Base-by-base conservation (phyloP, 495 filamentous ascomycete genomes). In the Xylaria grammica region DNA sequence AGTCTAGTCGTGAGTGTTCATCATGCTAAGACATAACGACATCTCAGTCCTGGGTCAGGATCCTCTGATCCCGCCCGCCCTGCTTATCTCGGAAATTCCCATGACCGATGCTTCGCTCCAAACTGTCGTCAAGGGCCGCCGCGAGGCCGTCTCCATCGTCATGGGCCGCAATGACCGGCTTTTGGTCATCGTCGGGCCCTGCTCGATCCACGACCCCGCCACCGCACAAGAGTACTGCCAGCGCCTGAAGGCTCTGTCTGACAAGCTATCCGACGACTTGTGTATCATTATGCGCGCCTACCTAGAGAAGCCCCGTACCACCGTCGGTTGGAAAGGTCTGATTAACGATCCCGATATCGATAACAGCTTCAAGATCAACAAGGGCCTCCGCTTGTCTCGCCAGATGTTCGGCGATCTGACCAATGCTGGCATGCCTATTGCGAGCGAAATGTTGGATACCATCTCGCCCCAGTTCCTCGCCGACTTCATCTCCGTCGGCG, bases 291-390 rank as follows among this genome's bases (percentile, higher is more conserved):
- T 99, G 95, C 91, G 95, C 64, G 93, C 95, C 74, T 99, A 99
- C 83, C 90, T 99, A 22, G 95, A 99, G 85, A 99, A 99, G 83
- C 95, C 95, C 30, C 89, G 95, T 44, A 99, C 95, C n/a, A 99
- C 95, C 1, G 95, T 99, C 38, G 95, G 95, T 69, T 99, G 95
- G 95, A 99, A 99, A 79, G 95, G 95, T 29, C 84, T 99, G 69
- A 97, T 99, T 83, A 99, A 99, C 78, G 95, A 99, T 72, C 95
- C 95, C 1, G 95, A 99, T 68, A 96, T 99, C 76, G 92, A 99
- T 75, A 89, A 96, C 79, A 92, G 90, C 76, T 99, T 89, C 90
- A 86, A 97, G 83, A 99, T 99, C 84, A 99, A 99, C 87, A 99
- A 99, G 84, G 95, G 95, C 26, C 86, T 99, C 49, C 87, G 93